Percentiles rank a stretch among this genome's conserved stretches.
These are phyloP conservation scores for Zoysia japonica DNA, from an alignment of 176 grass and related monocot species.

Conservation along the genomic window DNA sequence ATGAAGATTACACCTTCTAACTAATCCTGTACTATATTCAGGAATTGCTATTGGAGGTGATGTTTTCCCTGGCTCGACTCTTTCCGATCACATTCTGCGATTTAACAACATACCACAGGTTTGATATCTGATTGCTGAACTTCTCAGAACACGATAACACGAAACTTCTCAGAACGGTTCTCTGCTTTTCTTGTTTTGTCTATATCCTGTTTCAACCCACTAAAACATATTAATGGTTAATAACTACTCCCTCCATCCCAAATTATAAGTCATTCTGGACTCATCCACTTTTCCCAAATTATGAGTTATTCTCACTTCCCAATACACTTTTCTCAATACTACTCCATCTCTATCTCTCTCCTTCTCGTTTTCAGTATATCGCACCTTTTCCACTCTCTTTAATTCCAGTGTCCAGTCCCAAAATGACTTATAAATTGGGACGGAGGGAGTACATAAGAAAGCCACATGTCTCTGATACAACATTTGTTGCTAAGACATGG, in stretches of 20 bases:
- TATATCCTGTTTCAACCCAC: not conserved
- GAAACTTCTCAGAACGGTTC: not conserved
- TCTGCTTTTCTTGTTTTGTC: slow-evolving; percentile 6
- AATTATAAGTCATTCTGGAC: no score
- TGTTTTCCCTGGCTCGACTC: slow-evolving; percentile 97
- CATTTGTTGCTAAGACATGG: slow-evolving; percentile 22
- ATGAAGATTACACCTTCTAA: slow-evolving; percentile 12
- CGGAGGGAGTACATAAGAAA: not conserved
- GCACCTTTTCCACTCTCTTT: no score
- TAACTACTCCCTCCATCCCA: not conserved
- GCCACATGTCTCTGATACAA: not conserved
- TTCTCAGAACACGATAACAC: slow-evolving; percentile 10
- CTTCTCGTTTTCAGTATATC: no score
- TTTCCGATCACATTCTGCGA: slow-evolving; percentile 92
- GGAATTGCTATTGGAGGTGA: slow-evolving; percentile 99
- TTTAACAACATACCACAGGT: slow-evolving; percentile 99
- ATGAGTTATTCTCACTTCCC: no score
- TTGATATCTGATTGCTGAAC: slow-evolving; percentile 19
- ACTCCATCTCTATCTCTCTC: no score
- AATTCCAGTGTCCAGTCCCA: no score
- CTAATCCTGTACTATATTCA: slow-evolving; percentile 33
- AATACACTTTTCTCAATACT: no score
- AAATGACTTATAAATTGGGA: no score
- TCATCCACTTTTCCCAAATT: no score
- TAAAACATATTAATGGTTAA: slow-evolving; percentile 1